Evolutionary conservation across 257 asterid genomes (phyloP).

Genomic region (Nyctanthes arbortristis): DNA sequence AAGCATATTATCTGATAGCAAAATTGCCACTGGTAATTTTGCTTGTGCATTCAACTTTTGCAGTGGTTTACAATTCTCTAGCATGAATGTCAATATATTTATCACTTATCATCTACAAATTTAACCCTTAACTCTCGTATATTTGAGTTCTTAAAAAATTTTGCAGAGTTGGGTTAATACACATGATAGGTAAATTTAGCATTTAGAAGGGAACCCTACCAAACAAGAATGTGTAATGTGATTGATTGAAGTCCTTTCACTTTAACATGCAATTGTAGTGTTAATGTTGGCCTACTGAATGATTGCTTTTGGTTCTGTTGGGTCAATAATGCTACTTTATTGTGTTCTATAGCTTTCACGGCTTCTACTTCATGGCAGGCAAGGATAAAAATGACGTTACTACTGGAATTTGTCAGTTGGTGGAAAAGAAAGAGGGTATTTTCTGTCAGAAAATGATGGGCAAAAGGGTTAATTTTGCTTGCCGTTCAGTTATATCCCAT

Average conservation of each 20-base stretch:
- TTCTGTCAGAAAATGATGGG: conserved; percentile 99
- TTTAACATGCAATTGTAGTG: conserved; percentile 15
- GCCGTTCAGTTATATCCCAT: conserved; percentile 97
- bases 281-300: background rate
- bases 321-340: background rate
- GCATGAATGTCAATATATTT: background rate
- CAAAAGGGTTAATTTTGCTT: conserved; percentile 92
- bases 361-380: conserved; percentile 41
- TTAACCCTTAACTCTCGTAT: background rate
- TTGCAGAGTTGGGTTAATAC: too few relatives aligned
- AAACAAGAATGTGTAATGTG: background rate
- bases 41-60: conserved; percentile 28
- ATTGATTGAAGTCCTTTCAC: conserved; percentile 15
- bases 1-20: conserved; percentile 74
- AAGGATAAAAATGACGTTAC: conserved; percentile 50
- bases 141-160: too few relatives aligned
- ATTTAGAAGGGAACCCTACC: background rate
- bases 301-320: conserved; percentile 10
- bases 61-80: conserved; percentile 22
- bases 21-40: conserved; percentile 66
- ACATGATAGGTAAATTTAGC: background rate
- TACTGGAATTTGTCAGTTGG: conserved; percentile 76
- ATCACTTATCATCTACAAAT: background rate
- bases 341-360: background rate
- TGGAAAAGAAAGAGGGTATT: conserved; percentile 94